Evolutionary conservation across 108 stramenopile species (phyloP).

Genomic region (Cylindrotheca fusiformis): DNA sequence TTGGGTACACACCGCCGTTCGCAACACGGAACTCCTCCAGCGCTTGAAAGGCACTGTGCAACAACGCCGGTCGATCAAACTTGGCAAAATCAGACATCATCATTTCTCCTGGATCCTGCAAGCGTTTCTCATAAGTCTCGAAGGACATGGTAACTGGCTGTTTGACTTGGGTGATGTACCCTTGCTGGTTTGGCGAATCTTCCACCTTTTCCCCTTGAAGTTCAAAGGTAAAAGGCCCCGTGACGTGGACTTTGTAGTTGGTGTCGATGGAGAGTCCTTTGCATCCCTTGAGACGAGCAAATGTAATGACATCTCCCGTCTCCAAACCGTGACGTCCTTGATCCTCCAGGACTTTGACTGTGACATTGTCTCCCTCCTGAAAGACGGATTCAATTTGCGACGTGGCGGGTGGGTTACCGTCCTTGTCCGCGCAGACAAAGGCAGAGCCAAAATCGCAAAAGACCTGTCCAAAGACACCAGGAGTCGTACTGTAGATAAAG

Average conservation of each 20-base stretch:
- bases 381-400: constrained; percentile 88
- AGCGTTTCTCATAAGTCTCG: constrained; percentile 72
- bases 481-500: constrained; percentile 79
- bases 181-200: constrained; percentile 46
- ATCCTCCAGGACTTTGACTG: constrained; percentile 95
- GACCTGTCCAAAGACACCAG: constrained; percentile 86
- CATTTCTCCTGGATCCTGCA: constrained; percentile 81
- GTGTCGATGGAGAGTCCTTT: constrained; percentile 59
- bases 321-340: constrained; percentile 95
- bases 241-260: constrained; percentile 77
- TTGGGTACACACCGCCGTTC: constrained; percentile 69
- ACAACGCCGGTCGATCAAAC: constrained; percentile 88
- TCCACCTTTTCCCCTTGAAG: constrained; percentile 40
- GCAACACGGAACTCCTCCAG: constrained; percentile 58
- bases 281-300: constrained; percentile 86
- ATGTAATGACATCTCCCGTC: constrained; percentile 90
- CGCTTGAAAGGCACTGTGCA: constrained; percentile 87
- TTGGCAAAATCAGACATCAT: constrained; percentile 98
- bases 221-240: constrained; percentile 93
- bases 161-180: constrained; percentile 95
- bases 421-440: constrained; percentile 88
- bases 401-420: constrained; percentile 90
- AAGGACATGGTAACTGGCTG: constrained; percentile 87
- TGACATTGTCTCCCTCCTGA: constrained; percentile 55
- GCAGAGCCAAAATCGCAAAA: constrained; percentile 96